Evolutionary conservation across 192 early-diverging fungal species (phyloP), one percentile per base, ranked within the genome.

Genomic region (Coemansia sp.): DNA sequence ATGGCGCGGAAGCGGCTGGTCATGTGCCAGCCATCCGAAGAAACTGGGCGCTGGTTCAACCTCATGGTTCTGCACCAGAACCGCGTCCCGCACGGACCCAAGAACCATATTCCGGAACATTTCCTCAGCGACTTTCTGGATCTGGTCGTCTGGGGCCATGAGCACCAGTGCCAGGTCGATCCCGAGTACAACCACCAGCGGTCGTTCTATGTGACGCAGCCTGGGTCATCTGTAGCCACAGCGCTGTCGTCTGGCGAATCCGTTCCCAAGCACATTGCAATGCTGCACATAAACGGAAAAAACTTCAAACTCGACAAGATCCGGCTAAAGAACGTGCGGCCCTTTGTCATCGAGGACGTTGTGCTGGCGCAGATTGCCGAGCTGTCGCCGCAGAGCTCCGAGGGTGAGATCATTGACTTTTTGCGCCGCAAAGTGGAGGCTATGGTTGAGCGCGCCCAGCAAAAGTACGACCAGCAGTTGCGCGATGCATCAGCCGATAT

Each of bases 61-160:
- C 64, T 98, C 53, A 76, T 98, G 59, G 91, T 94, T 0, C 64
- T 98, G 34, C 96, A 98, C 71, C 96, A 98, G 78, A 98, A 98
- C 75, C 80, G 93, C 56, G 88, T 88, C 0, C 77, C 87, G 52
- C 94, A 95, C 62, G 89, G 90, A 0, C 86, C 87, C 3, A 95
- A 87, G 45, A 91, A 85, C 81, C 91, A 92, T 72, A 93, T 98
- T 33, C 94, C 94, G 0, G 93, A 94, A 71, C 81, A 83, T n/a
- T 94, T 90, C 64, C 68, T 98, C 29, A 88, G 89, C 49, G 72
- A 82, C 15, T 94, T 93, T 69, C 70, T 98, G 34, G 80, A 98
- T 56, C 65, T 98, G 17, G 82, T 96, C 11, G 57, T 98, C 3
- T 98, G 96, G 96, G 96, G 96, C 6, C 96, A 98, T 69, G 96